Base-by-base conservation (phyloP, 164 flowering plant genomes). In the Dillenia suffruticosa region DNA sequence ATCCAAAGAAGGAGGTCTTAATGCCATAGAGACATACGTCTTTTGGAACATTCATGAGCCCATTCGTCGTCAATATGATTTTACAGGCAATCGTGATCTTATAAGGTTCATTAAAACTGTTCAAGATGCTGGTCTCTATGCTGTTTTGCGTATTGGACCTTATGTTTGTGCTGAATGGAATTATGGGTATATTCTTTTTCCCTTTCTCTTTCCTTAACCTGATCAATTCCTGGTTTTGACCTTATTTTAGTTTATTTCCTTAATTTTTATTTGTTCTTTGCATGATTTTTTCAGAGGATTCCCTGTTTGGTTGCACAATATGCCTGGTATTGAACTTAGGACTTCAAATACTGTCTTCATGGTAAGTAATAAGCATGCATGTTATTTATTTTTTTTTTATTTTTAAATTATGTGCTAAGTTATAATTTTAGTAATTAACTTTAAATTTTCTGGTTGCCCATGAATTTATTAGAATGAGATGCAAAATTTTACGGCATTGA, bases 121-220 rank as follows among this genome's bases (percentile, higher is more conserved):
- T 46, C 82, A 82, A 54, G 75, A 74, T 10, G 87, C 68, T 9
- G 92, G 94, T 1, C 64, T 90, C 6, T 83, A 86, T 63, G 73
- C 73, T 0, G 63, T 86, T 59, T 81, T 88, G 43, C 82, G 92
- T 0, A 86, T 86, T 50, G 92, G 92, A 17, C 94, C 97, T 0
- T 86, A 84, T 66, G 84, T 79, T 47, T 83, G 90, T 69, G 92
- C 85, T 15, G 92, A 90, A 68, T 90, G 97, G 97, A 88, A 77
- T 44, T 90, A 85, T 56, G 93, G 93, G 93, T 86, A 76, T 10
- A 9, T 56, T 46, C 14, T 4, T 4, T 61, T 32, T 16, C 17
- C 44, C 8, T 12, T n/a, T 44, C 16, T 10, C 9, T 0, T 48
- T 17, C 2, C 7, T 12, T 15, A 14, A 49, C 9, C 12, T 49